Evolutionary conservation across 2,329 filamentous ascomycete genomes (phyloP).

Genomic region (Ophiostoma perfectum): DNA sequence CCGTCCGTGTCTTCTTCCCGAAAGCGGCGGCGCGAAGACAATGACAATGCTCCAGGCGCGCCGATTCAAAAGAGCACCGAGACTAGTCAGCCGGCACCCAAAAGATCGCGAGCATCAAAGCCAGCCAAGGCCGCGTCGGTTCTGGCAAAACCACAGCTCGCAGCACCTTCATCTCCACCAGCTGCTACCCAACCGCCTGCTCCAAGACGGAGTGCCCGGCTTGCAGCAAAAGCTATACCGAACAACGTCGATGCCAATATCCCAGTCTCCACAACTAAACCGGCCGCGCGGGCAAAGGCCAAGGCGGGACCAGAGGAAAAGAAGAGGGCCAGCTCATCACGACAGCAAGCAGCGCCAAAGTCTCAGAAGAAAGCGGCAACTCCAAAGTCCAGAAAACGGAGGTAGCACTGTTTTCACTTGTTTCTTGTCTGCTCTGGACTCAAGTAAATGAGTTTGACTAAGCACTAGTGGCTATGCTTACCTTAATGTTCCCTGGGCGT

Average conservation of each 20-base stretch:
- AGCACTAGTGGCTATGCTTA: background rate
- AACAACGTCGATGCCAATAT: background rate
- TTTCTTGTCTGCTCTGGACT: background rate
- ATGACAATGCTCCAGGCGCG: background rate
- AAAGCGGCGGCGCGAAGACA: constrained; percentile 1
- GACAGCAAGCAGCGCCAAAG: background rate
- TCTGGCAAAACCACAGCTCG: background rate
- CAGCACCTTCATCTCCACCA: background rate
- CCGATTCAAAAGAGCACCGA: background rate
- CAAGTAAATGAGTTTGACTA: background rate
- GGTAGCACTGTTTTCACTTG: background rate
- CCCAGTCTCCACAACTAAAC: background rate
- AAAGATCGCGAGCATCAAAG: background rate
- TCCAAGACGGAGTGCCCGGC: background rate
- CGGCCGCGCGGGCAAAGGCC: background rate
- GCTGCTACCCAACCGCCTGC: background rate
- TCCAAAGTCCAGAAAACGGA: background rate
- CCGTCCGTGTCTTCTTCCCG: background rate
- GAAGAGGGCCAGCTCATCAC: background rate
- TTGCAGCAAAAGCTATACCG: background rate
- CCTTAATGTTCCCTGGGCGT: background rate
- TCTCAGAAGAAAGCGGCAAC: background rate
- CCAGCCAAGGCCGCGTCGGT: background rate
- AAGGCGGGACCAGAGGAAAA: background rate
- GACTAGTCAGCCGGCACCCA: background rate